Evolutionary conservation across 2,329 filamentous ascomycete species (phyloP).

Genomic region (Ophiostoma novo-ulmi): DNA sequence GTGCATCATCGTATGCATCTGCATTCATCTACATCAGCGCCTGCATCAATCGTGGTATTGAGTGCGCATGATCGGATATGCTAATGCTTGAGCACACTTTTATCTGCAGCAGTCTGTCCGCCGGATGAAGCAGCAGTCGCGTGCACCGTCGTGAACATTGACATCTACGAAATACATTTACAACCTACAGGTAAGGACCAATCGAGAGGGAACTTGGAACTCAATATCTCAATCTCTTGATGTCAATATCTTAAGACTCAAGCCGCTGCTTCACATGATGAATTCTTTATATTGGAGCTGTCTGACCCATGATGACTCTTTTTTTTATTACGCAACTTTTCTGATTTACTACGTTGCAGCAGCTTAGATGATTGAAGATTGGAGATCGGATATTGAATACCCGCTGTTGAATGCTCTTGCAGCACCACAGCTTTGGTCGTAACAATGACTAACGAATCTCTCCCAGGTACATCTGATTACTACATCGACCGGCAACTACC

Average conservation of each 20-base stretch:
- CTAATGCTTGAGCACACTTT: constrained; percentile 16
- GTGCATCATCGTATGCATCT: background rate
- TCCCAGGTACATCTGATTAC: background rate
- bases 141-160: background rate
- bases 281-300: constrained; percentile 63
- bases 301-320: constrained; percentile 59
- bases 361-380: constrained; percentile 1
- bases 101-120: constrained; percentile 15
- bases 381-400: background rate
- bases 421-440: background rate
- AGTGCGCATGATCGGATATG: constrained; percentile 19
- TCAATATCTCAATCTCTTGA: background rate
- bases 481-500: background rate
- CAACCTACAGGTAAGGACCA: constrained; percentile 18
- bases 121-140: constrained; percentile 20
- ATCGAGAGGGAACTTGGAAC: no score
- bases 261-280: constrained; percentile 42
- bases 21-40: background rate
- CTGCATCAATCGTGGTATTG: constrained; percentile 6
- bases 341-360: constrained; percentile 27
- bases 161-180: background rate
- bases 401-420: background rate
- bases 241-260: background rate
- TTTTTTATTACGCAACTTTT: constrained; percentile 37
- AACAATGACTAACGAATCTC: background rate